These are phyloP conservation scores for Discostella pseudostelligera DNA, from an alignment of 108 stramenopile species.

Conservation along the genomic window DNA sequence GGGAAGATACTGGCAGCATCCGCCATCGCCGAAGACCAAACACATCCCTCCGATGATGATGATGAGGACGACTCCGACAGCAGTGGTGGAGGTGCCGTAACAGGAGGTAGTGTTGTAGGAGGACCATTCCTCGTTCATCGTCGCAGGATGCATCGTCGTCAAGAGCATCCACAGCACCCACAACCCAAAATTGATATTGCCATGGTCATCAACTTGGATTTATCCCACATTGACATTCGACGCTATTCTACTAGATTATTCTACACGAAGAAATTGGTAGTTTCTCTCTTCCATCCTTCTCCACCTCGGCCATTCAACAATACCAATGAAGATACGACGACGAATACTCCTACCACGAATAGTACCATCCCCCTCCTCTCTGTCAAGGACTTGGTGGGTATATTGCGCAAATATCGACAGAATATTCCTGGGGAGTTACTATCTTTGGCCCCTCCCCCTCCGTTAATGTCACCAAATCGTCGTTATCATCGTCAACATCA, in stretches of 20 bases:
- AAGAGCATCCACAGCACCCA: no score
- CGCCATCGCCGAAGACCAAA: no score
- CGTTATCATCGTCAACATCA: background rate
- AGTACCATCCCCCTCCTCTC: no score
- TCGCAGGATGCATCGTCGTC: background rate
- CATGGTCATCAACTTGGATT: slow-evolving; percentile 16
- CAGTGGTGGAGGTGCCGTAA: background rate
- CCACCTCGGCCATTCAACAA: no score
- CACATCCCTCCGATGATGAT: slow-evolving; percentile 1
- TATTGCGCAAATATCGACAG: background rate
- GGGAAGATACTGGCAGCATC: background rate
- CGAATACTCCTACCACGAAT: no score
- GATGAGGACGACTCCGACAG: background rate
- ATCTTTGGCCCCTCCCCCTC: background rate
- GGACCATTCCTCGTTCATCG: no score
- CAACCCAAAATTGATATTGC: background rate
- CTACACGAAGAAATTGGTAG: background rate
- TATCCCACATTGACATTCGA: background rate
- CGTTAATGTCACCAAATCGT: background rate
- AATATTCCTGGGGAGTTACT: background rate
- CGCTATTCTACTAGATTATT: background rate
- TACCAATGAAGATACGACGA: no score
- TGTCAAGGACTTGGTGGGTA: background rate
- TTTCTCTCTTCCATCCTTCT: slow-evolving; percentile 6
- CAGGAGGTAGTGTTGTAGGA: no score